Percentiles rank a stretch among this genome's conserved stretches.
These are phyloP conservation scores for Teratosphaeria pseudoeucalypti DNA, from an alignment of 2,329 filamentous ascomycete species.

Conservation along the genomic window DNA sequence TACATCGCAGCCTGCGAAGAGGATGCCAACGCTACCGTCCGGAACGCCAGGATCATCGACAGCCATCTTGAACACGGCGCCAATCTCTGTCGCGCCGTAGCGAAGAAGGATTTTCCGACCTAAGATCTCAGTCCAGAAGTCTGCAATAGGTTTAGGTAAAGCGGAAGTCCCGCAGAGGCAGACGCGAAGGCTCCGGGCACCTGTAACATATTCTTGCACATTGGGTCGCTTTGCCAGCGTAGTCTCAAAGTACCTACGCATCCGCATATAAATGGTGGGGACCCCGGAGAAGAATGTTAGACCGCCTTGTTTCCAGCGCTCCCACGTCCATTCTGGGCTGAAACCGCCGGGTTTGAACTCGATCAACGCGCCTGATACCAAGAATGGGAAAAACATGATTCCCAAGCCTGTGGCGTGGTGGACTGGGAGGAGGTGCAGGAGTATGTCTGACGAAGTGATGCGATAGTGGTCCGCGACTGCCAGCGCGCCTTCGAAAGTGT, in stretches of 20 bases:
- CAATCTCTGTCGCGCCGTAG: conserved; percentile 44
- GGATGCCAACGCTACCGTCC: conserved; percentile 36
- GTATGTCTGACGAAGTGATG: conserved; percentile 29
- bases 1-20: conserved; percentile 38
- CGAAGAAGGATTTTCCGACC: conserved; percentile 36
- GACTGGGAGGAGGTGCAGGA: conserved; percentile 41
- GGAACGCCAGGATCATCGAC: conserved; percentile 27
- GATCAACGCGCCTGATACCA: conserved; percentile 36
- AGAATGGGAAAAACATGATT: conserved; percentile 39
- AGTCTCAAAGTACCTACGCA: conserved; percentile 36
- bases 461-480: conserved; percentile 32
- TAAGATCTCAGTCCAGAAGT: conserved; percentile 40
- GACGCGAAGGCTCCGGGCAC: conserved; percentile 31
- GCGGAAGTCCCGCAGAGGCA: conserved; percentile 40
- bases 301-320: conserved; percentile 32
- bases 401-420: conserved; percentile 43
- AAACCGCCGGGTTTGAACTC: conserved; percentile 39
- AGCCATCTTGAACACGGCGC: conserved; percentile 37
- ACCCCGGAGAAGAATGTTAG: conserved; percentile 42
- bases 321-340: conserved; percentile 35
- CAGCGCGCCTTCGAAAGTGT: conserved; percentile 29
- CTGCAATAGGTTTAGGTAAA: conserved; percentile 39
- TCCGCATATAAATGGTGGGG: conserved; percentile 41
- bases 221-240: conserved; percentile 19
- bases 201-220: conserved; percentile 31